Conservation (phyloP, 2,329 filamentous ascomycete species). For the Nemania abortiva region DNA sequence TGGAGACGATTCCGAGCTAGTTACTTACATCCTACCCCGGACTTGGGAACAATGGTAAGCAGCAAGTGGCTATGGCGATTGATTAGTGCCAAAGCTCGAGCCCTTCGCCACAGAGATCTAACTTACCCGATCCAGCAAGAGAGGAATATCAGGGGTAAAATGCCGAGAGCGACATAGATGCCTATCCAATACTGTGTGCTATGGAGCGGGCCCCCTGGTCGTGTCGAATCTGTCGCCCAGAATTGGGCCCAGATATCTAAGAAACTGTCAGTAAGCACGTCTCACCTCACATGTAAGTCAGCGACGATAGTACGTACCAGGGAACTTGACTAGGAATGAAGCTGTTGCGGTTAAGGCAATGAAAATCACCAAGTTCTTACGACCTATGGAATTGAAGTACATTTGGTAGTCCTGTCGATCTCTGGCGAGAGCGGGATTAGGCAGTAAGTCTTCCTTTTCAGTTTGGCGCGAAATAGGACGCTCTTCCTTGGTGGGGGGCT, state of each 20-base stretch:
- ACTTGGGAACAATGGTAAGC: neutral
- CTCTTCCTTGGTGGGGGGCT: neutral
- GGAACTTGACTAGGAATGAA: neutral
- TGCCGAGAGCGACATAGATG: neutral
- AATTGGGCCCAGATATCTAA: neutral
- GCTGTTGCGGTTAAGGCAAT: neutral
- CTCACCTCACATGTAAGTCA: neutral
- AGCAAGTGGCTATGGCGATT: neutral
- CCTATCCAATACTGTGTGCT: slow-evolving; percentile 2
- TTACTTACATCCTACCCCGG: neutral
- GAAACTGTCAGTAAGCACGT: neutral
- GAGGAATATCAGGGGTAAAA: neutral
- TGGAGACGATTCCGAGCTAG: neutral
- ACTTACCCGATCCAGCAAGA: slow-evolving; percentile 1
- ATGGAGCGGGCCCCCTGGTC: neutral
- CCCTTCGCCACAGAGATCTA: neutral
- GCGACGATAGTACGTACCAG: neutral
- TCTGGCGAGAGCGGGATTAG: neutral
- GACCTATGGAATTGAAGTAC: neutral
- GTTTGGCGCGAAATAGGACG: neutral
- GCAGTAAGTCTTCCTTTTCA: neutral
- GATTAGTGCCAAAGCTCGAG: neutral
- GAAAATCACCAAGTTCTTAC: neutral
- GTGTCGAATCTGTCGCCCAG: neutral
- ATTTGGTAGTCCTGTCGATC: neutral